phyloP scores from a whole-genome alignment of 768 basidiomycete species.

The Agrocybe pediades region DNA sequence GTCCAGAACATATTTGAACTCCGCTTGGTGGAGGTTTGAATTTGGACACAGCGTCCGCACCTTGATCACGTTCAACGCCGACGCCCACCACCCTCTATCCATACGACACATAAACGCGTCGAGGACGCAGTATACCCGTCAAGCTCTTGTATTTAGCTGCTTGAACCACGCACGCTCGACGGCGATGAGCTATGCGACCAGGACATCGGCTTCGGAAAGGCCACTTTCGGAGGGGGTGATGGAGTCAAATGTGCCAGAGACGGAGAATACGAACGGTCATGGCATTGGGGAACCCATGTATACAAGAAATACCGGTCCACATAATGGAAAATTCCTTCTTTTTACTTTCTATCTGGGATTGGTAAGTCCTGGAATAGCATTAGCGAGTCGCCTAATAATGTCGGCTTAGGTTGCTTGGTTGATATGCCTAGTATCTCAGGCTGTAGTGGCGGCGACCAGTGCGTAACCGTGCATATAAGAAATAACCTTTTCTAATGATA shows the following conservation, averaged over 20 bases:
- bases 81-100: too few species aligned
- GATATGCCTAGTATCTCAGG: conserved; percentile 57
- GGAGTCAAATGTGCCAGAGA: conserved; percentile 1
- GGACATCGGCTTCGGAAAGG: conserved; percentile 11
- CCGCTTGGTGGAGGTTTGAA: too few species aligned
- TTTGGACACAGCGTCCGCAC: too few species aligned
- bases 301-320: not conserved
- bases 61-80: too few species aligned
- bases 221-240: conserved; percentile 9
- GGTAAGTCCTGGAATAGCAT: conserved; percentile 3
- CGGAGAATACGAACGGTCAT: conserved; percentile 6
- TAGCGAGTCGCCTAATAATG: not conserved
- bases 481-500: not conserved
- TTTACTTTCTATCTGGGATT: conserved; percentile 6
- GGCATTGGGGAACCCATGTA: not conserved
- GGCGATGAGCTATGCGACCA: conserved; percentile 2
- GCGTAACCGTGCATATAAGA: not conserved
- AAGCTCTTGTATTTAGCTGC: too few species aligned
- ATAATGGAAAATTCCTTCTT: conserved; percentile 4
- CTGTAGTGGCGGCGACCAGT: conserved; percentile 51
- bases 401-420: conserved; percentile 50
- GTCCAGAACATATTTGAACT: too few species aligned
- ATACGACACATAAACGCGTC: too few species aligned
- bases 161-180: not conserved
- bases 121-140: too few species aligned